Evolutionary conservation across 2,329 filamentous ascomycete species (phyloP).

Genomic region (Pleoardoris graminearum): DNA sequence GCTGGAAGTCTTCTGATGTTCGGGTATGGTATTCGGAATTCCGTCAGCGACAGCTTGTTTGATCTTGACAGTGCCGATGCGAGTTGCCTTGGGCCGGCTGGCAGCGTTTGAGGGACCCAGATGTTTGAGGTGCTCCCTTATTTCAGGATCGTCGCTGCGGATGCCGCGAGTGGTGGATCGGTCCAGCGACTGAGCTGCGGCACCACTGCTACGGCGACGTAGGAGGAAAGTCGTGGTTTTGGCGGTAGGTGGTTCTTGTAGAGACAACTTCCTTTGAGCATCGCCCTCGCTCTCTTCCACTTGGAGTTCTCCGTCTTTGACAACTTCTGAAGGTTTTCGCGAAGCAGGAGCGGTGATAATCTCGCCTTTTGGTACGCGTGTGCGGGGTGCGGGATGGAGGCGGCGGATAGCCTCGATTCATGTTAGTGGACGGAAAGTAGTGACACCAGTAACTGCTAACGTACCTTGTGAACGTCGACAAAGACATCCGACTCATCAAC

Average conservation of each 20-base stretch:
- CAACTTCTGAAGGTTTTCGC: slow-evolving; percentile 31
- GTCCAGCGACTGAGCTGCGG: slow-evolving; percentile 27
- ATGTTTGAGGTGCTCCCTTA: slow-evolving; percentile 64
- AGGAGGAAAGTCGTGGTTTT: slow-evolving; percentile 50
- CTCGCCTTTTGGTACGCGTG: slow-evolving; percentile 63
- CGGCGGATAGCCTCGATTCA: slow-evolving; percentile 72
- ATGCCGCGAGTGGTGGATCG: slow-evolving; percentile 44
- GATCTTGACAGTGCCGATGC: slow-evolving; percentile 67
- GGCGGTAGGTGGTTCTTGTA: slow-evolving; percentile 32
- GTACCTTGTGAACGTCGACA: slow-evolving; percentile 85
- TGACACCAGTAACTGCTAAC: neutral
- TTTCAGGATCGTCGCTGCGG: slow-evolving; percentile 57
- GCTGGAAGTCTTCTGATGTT: slow-evolving; percentile 39
- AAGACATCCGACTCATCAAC: slow-evolving; percentile 99
- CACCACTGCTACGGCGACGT: slow-evolving; percentile 51
- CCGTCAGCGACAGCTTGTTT: slow-evolving; percentile 58
- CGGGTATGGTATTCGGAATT: slow-evolving; percentile 49
- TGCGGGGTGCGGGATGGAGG: slow-evolving; percentile 79
- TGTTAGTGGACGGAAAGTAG: neutral
- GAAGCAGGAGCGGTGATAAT: slow-evolving; percentile 51
- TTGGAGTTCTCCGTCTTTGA: slow-evolving; percentile 23
- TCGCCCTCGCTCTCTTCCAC: slow-evolving; percentile 19
- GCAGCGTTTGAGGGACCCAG: slow-evolving; percentile 67
- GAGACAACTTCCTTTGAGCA: slow-evolving; percentile 32
- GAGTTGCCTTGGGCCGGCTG: slow-evolving; percentile 62